Conservation (phyloP, 2,329 filamentous ascomycete species). For the Scedosporium minutisporum region DNA sequence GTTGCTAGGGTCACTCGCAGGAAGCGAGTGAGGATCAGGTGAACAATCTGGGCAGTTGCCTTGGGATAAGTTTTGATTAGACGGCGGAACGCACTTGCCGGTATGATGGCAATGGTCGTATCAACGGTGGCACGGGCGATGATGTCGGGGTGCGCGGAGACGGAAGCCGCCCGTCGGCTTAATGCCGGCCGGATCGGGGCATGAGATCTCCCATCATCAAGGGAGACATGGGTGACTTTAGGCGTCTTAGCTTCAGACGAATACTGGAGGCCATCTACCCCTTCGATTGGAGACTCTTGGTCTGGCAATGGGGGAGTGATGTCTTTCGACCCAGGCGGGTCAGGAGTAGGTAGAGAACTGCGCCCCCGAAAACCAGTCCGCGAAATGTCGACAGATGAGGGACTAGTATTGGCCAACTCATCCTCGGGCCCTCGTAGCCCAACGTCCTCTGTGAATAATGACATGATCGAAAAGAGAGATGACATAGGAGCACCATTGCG, state of each 20-base stretch:
- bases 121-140: slow-evolving; percentile 93
- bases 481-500: slow-evolving; percentile 98
- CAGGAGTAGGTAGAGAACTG: background rate
- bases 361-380: background rate
- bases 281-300: background rate
- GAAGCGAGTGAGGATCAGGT: slow-evolving; percentile 89
- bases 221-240: slow-evolving; percentile 63
- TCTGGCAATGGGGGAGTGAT: background rate
- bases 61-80: slow-evolving; percentile 91
- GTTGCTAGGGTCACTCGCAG: slow-evolving; percentile 92
- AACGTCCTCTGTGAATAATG: slow-evolving; percentile 91
- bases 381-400: background rate
- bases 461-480: slow-evolving; percentile 93
- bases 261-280: background rate
- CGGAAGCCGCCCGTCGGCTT: slow-evolving; percentile 36
- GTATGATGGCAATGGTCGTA: slow-evolving; percentile 96
- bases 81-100: slow-evolving; percentile 86
- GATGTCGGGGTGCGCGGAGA: slow-evolving; percentile 90
- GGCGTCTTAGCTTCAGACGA: background rate
- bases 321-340: slow-evolving; percentile 9
- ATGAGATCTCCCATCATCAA: slow-evolving; percentile 35
- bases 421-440: slow-evolving; percentile 62
- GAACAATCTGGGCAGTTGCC: slow-evolving; percentile 92
- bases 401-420: slow-evolving; percentile 25
- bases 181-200: slow-evolving; percentile 17